Conservation (phyloP, 257 asterid species). For the Gentiana straminea region DNA sequence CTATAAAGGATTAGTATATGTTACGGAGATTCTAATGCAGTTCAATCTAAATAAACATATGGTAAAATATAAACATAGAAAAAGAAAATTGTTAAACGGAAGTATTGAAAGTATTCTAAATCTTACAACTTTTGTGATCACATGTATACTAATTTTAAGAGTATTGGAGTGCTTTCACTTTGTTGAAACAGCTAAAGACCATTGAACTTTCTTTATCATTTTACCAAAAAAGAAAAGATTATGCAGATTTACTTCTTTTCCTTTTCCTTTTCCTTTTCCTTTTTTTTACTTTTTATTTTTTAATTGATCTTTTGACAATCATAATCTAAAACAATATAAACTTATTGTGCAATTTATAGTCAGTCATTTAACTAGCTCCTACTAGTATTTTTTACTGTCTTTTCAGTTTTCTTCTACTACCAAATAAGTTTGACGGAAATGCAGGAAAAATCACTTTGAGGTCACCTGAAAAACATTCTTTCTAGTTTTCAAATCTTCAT, state of each 20-base stretch:
- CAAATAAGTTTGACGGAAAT: not conserved
- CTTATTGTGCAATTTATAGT: too few relatives aligned
- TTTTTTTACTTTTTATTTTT: not conserved
- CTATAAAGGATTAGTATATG: too few relatives aligned
- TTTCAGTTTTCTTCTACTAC: not conserved
- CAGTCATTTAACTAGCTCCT: too few relatives aligned
- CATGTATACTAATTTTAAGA: too few relatives aligned
- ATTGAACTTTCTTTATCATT: constrained; percentile 24
- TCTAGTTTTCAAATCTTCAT: not conserved
- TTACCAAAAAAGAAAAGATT: constrained; percentile 9
- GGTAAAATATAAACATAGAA: too few relatives aligned
- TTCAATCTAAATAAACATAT: too few relatives aligned
- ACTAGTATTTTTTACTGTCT: constrained; percentile 7
- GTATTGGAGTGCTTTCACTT: too few relatives aligned
- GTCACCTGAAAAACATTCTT: constrained; percentile 6
- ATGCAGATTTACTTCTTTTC: too few relatives aligned
- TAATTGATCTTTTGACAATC: not conserved
- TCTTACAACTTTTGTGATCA: too few relatives aligned
- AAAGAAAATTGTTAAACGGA: constrained; percentile 5
- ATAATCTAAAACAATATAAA: not conserved
- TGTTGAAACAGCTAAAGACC: too few relatives aligned
- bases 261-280: not conserved
- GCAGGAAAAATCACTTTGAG: constrained; percentile 1
- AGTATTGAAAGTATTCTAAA: too few relatives aligned
- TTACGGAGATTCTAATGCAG: too few relatives aligned